Conservation (phyloP, 805 yeast species). For the Teunomyces funiuensis region DNA sequence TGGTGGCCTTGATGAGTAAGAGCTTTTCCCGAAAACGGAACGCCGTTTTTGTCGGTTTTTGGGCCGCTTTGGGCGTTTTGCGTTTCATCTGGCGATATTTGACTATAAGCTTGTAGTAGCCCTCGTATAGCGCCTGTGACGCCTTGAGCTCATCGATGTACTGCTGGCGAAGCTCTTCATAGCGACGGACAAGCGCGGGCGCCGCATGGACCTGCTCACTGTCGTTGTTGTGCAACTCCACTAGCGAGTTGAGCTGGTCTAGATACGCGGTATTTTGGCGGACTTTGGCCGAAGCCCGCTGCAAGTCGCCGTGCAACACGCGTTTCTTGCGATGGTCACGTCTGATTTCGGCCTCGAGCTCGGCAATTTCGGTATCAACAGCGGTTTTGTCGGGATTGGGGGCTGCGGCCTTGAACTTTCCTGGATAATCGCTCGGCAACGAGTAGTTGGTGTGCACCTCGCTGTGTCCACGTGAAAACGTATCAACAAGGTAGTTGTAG, state of each 20-base stretch:
- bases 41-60: slow-evolving; percentile 8
- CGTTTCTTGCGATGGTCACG: slow-evolving; percentile 32
- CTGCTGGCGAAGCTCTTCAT: slow-evolving; percentile 22
- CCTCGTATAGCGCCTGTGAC: slow-evolving; percentile 28
- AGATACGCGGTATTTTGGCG: slow-evolving; percentile 19
- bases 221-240: slow-evolving; percentile 16
- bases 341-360: slow-evolving; percentile 1
- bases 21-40: slow-evolving; percentile 17
- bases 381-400: neutral
- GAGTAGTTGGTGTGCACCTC: slow-evolving; percentile 10
- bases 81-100: slow-evolving; percentile 26
- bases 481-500: slow-evolving; percentile 9
- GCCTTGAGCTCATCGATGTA: slow-evolving; percentile 29
- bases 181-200: slow-evolving; percentile 12
- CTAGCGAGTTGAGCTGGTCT: slow-evolving; percentile 19
- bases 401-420: slow-evolving; percentile 11
- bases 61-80: neutral
- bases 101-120: slow-evolving; percentile 28
- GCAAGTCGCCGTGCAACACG: slow-evolving; percentile 20
- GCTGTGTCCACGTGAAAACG: slow-evolving; percentile 4
- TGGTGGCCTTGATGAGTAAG: slow-evolving; percentile 20
- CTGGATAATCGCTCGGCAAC: slow-evolving; percentile 21
- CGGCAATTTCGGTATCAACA: neutral
- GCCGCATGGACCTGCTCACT: slow-evolving; percentile 11
- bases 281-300: slow-evolving; percentile 8